phyloP scores from a whole-genome alignment of 768 basidiomycete species.

The Leccinellum luteum region DNA sequence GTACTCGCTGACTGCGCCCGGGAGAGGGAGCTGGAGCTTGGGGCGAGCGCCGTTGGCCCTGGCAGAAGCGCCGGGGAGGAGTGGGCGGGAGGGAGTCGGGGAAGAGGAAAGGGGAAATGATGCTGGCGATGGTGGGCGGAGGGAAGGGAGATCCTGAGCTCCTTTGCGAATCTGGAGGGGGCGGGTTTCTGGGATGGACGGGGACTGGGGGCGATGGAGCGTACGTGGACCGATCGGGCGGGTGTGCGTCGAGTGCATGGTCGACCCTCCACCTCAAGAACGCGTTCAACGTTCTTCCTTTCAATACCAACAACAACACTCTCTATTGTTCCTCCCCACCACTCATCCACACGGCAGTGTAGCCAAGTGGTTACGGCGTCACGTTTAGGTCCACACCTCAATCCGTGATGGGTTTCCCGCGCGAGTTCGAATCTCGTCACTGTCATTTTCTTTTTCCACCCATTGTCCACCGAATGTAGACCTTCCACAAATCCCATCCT shows the following conservation, averaged over 20 bases:
- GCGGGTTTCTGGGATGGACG: constrained; percentile 34
- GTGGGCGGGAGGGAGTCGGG: constrained; percentile 32
- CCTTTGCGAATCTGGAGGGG: constrained; percentile 44
- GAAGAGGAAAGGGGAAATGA: constrained; percentile 29
- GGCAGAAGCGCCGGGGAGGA: constrained; percentile 29
- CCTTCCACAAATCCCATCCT: background rate
- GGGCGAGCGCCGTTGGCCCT: constrained; percentile 30
- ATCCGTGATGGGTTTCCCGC: constrained; percentile 58
- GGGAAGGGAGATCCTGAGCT: constrained; percentile 25
- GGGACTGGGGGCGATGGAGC: constrained; percentile 42
- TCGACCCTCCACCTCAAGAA: constrained; percentile 9
- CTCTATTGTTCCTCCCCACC: background rate
- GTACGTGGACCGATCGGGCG: constrained; percentile 55
- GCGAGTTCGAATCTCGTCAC: constrained; percentile 62
- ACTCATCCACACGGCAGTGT: constrained; percentile 38
- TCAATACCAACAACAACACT: background rate
- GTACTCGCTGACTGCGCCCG: constrained; percentile 28
- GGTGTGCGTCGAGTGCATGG: constrained; percentile 28
- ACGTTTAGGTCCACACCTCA: constrained; percentile 45
- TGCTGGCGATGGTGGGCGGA: constrained; percentile 30
- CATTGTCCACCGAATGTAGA: constrained; percentile 5
- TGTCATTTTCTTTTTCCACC: constrained; percentile 34
- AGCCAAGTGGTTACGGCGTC: constrained; percentile 62
- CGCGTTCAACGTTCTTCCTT: constrained; percentile 3
- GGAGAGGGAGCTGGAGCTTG: constrained; percentile 36